A percentile compares a stretch with the other conserved stretches of the same genome.
phyloP scores from a whole-genome alignment of 2,329 filamentous ascomycete species.

The Hypoxylon sp. region DNA sequence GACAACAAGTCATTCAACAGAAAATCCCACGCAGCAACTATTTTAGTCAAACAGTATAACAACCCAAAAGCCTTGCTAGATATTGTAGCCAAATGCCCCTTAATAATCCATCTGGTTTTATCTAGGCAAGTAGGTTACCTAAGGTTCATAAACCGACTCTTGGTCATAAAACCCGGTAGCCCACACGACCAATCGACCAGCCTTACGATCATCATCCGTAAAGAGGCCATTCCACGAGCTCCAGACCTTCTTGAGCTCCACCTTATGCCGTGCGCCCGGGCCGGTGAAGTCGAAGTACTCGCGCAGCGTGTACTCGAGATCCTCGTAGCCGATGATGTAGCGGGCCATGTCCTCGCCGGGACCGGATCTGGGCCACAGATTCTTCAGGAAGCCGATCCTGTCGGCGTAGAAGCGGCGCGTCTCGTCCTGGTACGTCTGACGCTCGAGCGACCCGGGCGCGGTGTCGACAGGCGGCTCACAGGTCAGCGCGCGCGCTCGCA shows the following conservation, averaged over 20 bases:
- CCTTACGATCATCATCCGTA: constrained; percentile 67
- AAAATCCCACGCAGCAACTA: too few relatives aligned
- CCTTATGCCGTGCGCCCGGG: constrained; percentile 52
- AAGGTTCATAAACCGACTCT: constrained; percentile 18
- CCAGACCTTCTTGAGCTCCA: constrained; percentile 61
- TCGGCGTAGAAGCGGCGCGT: constrained; percentile 87
- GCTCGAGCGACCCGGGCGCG: constrained; percentile 64
- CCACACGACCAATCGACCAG: constrained; percentile 68
- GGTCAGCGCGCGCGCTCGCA: constrained; percentile 83
- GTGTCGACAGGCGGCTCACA: constrained; percentile 87
- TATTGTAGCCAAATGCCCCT: too few relatives aligned
- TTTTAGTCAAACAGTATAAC: too few relatives aligned
- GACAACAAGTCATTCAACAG: too few relatives aligned
- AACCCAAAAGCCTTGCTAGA: too few relatives aligned
- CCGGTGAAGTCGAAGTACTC: constrained; percentile 54
- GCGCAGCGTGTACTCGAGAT: constrained; percentile 58
- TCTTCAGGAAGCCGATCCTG: constrained; percentile 64
- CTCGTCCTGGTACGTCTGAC: constrained; percentile 81
- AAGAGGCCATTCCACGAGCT: constrained; percentile 67
- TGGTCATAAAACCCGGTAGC: constrained; percentile 44
- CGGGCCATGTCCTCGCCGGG: constrained; percentile 56
- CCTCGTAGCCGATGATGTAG: constrained; percentile 69
- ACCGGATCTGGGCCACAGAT: constrained; percentile 57
- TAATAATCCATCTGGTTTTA: too few relatives aligned
- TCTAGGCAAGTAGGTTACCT: neutral